Evolutionary conservation across 1,284 basidiomycete genomes (phyloP), one percentile per base, ranked within the genome.

Genomic region (Microbotryum silenes-acaulis): DNA sequence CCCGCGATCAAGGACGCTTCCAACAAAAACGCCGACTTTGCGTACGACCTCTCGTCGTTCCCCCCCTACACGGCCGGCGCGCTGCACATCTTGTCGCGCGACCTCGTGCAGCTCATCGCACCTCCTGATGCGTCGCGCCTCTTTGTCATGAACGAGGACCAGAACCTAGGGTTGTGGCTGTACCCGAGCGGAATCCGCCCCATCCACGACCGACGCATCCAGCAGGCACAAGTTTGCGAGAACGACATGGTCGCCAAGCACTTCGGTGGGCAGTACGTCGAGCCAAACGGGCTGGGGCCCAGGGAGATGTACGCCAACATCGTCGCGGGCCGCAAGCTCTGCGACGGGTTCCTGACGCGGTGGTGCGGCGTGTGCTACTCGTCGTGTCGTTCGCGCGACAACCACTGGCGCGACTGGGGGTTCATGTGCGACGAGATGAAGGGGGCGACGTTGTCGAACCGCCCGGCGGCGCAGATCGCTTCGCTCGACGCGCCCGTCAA

Each of bases 201-300:
- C 10, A 52, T 69, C 25, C 67, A 69, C 60, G 67, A 69, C 55
- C 48, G 44, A 27, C 64, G 67, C 12, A 69, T 69, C 50, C 67
- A 69, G 53, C 58, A 64, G 18, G 67, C 47, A 4, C 62, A 61
- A 20, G 61, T 69, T 0, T 69, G 67, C 56, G 67, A 69, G 57
- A 65, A 69, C 65, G 67, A 69, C 53, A 57, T 69, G 59, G 52
- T 69, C 51, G 67, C 65, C 12, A 66, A 67, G 59, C 67, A 62
- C 20, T 68, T 68, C 29, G 60, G 58, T 27, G 45, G 60, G 6
- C 53, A 66, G 51, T 61, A 64, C 59, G 31, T 9, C 47, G 63
- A 63, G 45, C 54, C 56, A 44, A 56, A 29, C 46, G 63, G 63
- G 2, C 31, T 57, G 53, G 65, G 63, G 3, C 29, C 55, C 8